Evolutionary conservation across 352 stramenopile species (phyloP).

Genomic region (Phytophthora melonis): DNA sequence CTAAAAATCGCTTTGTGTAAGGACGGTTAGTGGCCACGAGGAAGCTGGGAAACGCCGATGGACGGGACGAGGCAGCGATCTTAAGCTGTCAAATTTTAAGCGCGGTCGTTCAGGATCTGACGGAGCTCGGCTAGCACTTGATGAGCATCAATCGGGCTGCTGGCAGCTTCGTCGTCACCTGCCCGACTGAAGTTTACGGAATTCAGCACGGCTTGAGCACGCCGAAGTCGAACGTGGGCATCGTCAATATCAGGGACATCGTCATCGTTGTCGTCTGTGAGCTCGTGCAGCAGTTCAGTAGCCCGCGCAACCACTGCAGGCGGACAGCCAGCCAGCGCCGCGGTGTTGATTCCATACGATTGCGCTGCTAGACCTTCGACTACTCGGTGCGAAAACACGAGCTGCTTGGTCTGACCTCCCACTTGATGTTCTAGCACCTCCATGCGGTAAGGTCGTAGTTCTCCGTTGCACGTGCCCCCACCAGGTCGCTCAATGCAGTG

Average conservation of each 20-base stretch:
- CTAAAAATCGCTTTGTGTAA: background rate
- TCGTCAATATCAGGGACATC: background rate
- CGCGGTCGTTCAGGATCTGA: slow-evolving; percentile 17
- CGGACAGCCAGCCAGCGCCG: slow-evolving; percentile 74
- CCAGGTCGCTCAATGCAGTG: slow-evolving; percentile 61
- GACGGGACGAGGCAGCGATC: slow-evolving; percentile 9
- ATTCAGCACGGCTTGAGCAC: slow-evolving; percentile 9
- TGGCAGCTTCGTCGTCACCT: background rate
- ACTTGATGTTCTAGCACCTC: slow-evolving; percentile 60
- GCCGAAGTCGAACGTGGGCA: slow-evolving; percentile 14
- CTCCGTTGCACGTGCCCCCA: slow-evolving; percentile 39
- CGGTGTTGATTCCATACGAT: slow-evolving; percentile 86
- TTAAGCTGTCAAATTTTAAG: slow-evolving; percentile 5
- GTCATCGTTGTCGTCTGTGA: slow-evolving; percentile 25
- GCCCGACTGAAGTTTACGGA: background rate
- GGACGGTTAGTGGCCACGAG: background rate
- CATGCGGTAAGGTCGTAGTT: slow-evolving; percentile 75
- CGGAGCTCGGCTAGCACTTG: slow-evolving; percentile 22
- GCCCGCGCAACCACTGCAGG: slow-evolving; percentile 56
- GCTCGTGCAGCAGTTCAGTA: slow-evolving; percentile 48
- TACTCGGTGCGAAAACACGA: slow-evolving; percentile 85
- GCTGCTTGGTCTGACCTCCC: slow-evolving; percentile 32
- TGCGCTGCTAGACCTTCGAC: slow-evolving; percentile 71
- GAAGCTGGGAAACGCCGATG: slow-evolving; percentile 1
- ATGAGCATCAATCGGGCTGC: background rate